Evolutionary conservation across 2,329 filamentous ascomycete genomes (phyloP), one percentile per base, ranked within the genome.

Genomic region (Colletotrichum godetiae): DNA sequence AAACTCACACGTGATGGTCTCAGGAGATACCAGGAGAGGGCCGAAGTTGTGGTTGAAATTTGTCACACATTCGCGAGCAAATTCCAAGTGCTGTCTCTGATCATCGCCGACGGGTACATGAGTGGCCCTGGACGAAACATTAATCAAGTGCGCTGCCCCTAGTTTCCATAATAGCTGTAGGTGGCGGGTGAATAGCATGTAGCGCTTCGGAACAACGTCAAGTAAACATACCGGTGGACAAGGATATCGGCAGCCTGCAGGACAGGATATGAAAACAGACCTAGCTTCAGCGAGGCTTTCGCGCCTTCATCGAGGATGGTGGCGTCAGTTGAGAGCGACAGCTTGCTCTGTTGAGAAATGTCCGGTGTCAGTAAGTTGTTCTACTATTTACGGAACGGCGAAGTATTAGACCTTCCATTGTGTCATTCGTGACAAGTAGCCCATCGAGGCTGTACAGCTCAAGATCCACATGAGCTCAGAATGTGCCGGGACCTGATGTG

Each of bases 91-190:
- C 78, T 99, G 97, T 68, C 87, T 88, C 83, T 99, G 97, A 81
- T 99, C 97, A 77, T 97, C 94, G n/a, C 97, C 97, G 2, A 99
- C 96, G 12, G 97, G 97, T 29, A 99, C 96, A 83, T 98, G 94
- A 0, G 96, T 98, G 74, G 96, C 93, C 77, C 93, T 93, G 12
- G 11, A 29, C 13, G 5, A 31, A 57, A 24, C 1, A 22, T 65
- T 15, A 65, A 35, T 35, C 22, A 35, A 15, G 4, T 13, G 8
- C n/a, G 6, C n/a, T n/a, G 35, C 24, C 11, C 27, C 27, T 60
- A 4, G 12, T 33, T 31, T 3, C 33, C 33, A 22, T 11, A 1
- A 15, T 24, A 31, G 31, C 10, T 15, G 4, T 4, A 59, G 19
- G 15, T n/a, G 15, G 8, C 42, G 7, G 19, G 42, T 4, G 42